Evolutionary conservation across 2,329 filamentous ascomycete species (phyloP).

Genomic region (Sphaerulina populicola): DNA sequence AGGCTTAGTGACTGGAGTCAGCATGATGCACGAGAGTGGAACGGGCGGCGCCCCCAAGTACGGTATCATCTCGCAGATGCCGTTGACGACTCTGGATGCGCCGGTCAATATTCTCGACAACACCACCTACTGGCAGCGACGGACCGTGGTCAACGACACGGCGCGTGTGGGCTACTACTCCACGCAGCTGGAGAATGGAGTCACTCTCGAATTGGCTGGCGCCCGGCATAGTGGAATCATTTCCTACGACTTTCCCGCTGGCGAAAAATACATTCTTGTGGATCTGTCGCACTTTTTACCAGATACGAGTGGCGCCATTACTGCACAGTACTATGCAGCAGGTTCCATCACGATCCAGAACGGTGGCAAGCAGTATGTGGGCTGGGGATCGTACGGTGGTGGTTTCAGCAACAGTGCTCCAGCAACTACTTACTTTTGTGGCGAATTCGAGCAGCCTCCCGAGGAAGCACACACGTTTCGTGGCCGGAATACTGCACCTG

Average conservation of each 20-base stretch:
- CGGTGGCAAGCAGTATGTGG: conserved; percentile 46
- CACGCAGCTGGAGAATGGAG: conserved; percentile 48
- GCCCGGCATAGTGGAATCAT: conserved; percentile 52
- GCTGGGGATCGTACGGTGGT: conserved; percentile 53
- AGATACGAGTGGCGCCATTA: conserved; percentile 41
- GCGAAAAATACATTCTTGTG: conserved; percentile 46
- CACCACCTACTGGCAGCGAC: conserved; percentile 34
- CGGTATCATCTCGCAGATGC: conserved; percentile 52
- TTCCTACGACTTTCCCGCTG: conserved; percentile 50
- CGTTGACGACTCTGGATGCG: conserved; percentile 37
- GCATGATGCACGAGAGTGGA: conserved; percentile 56
- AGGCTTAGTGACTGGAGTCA: conserved; percentile 24
- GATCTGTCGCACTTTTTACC: conserved; percentile 56
- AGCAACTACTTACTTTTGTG: conserved; percentile 56
- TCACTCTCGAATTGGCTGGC: conserved; percentile 51
- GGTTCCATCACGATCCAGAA: conserved; percentile 48
- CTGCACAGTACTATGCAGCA: conserved; percentile 51
- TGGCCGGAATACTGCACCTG: conserved; percentile 27
- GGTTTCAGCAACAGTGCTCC: conserved; percentile 54
- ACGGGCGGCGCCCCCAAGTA: conserved; percentile 65
- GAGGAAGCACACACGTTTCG: conserved; percentile 31
- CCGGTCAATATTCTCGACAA: conserved; percentile 36
- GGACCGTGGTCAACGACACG: conserved; percentile 30
- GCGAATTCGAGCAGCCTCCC: conserved; percentile 46
- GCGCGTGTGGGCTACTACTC: conserved; percentile 56